Evolutionary conservation across 2,329 filamentous ascomycete species (phyloP).

Genomic region (Xylaria multiplex): DNA sequence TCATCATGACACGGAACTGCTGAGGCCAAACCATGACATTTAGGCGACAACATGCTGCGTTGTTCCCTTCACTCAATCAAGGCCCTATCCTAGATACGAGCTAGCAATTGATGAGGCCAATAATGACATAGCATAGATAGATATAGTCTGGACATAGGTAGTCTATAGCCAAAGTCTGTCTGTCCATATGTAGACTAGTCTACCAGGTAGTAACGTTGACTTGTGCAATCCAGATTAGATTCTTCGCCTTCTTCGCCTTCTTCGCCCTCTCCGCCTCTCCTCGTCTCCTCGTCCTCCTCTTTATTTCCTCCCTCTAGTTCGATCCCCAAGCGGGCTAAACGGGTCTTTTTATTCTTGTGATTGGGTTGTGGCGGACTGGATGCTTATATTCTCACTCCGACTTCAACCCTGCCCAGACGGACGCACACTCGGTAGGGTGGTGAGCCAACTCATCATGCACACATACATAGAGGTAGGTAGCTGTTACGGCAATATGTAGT

Average conservation of each 20-base stretch:
- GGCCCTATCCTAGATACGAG: background rate
- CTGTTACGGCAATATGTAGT: slow-evolving; percentile 6
- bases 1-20: background rate
- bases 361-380: background rate
- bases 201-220: too few species aligned
- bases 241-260: too few species aligned
- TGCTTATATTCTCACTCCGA: slow-evolving; percentile 18
- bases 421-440: slow-evolving; percentile 19
- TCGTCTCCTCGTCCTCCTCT: background rate
- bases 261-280: too few species aligned
- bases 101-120: background rate
- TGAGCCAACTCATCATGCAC: slow-evolving; percentile 32
- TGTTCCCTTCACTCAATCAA: background rate
- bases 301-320: background rate
- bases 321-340: slow-evolving; percentile 6
- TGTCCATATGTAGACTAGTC: too few species aligned
- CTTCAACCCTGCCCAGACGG: background rate
- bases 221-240: too few species aligned
- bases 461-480: background rate
- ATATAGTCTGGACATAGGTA: too few species aligned
- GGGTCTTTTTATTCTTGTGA: background rate
- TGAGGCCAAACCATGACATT: background rate
- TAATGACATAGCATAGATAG: too few species aligned
- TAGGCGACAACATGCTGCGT: background rate
- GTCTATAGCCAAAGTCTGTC: too few species aligned